A percentile compares a stretch with the other conserved stretches of the same genome.
Evolutionary conservation across 768 basidiomycete species (phyloP).

Genomic region (Leccinum broughii): DNA sequence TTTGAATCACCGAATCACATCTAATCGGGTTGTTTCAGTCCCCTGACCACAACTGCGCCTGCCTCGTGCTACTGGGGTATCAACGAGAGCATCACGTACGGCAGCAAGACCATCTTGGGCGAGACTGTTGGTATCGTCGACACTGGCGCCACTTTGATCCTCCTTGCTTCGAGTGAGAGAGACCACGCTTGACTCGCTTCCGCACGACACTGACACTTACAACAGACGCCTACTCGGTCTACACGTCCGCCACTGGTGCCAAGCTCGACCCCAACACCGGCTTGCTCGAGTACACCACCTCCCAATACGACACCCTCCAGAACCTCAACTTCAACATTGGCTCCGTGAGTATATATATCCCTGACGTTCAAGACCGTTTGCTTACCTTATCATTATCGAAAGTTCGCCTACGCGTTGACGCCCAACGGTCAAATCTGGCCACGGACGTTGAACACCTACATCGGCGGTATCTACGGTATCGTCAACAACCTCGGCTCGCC

Average conservation of each 20-base stretch:
- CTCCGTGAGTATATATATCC: conserved; percentile 37
- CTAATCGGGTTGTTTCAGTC: conserved; percentile 30
- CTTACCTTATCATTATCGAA: neutral
- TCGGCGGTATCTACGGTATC: conserved; percentile 48
- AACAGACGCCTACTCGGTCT: conserved; percentile 42
- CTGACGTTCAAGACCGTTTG: neutral
- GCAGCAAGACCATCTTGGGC: conserved; percentile 45
- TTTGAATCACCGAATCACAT: neutral
- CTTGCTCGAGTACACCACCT: conserved; percentile 50
- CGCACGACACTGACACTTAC: conserved; percentile 1
- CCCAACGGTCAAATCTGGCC: conserved; percentile 47
- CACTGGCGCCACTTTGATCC: conserved; percentile 56
- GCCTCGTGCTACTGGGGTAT: conserved; percentile 60
- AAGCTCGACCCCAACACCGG: conserved; percentile 37
- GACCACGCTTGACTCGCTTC: neutral
- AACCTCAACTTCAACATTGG: conserved; percentile 57
- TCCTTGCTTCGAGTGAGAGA: conserved; percentile 42
- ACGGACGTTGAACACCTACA: conserved; percentile 42
- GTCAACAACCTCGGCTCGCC: conserved; percentile 39
- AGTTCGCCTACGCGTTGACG: conserved; percentile 40
- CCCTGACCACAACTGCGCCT: conserved; percentile 48
- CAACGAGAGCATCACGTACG: conserved; percentile 54
- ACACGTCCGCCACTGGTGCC: conserved; percentile 49
- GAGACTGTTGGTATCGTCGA: conserved; percentile 59
- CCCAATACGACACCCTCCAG: conserved; percentile 53